Base-by-base conservation (phyloP, 192 early-diverging fungal species). In the Coemansia sp. region DNA sequence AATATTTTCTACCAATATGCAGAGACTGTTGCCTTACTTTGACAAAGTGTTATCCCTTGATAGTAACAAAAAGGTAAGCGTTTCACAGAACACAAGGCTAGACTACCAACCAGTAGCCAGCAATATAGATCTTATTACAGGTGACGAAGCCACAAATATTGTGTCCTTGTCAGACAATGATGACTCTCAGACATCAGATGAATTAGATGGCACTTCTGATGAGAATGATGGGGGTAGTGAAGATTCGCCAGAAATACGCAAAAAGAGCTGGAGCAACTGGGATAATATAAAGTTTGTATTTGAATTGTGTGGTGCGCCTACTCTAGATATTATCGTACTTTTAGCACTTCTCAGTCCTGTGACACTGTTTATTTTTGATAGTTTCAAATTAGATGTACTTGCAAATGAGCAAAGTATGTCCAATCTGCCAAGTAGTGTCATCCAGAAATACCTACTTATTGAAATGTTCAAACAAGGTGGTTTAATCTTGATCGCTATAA, bases 1-100 rank as follows among this genome's bases (percentile, higher is more conserved):
- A 16, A 69, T 98, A 35, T 69, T 98, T 60, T 91, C 94, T 5
- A 93, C 92, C 0, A 93, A 95, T 76, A 87, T 89, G 57, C 77
- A 95, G 0, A 87, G 90, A 62, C 81, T 90, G 59, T 57, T 95
- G 46, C 91, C 92, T 5, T 80, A 87, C 53, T 90, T 88, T 24
- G 89, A 94, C 63, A 87, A 86, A 55, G 76, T 96, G 1, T 63
- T 94, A 10, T 78, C 86, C 15, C 75, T 96, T 65, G 85, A 92
- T 41, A 81, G 90, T 24, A 93, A 93, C 18, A 64, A 16, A 12
- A 45, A 24, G 5, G 56, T 63, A 16, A 20, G 53, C 14, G 62
- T 64, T 23, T 44, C 18, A 4, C n/a, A 34, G 0, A 57, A 71
- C 33, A 24, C n/a, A 15, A 46, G 68, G 10, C 60, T 62, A 16